phyloP scores from a whole-genome alignment of 1,284 basidiomycete species.

The Ceratobasidium sp. region DNA sequence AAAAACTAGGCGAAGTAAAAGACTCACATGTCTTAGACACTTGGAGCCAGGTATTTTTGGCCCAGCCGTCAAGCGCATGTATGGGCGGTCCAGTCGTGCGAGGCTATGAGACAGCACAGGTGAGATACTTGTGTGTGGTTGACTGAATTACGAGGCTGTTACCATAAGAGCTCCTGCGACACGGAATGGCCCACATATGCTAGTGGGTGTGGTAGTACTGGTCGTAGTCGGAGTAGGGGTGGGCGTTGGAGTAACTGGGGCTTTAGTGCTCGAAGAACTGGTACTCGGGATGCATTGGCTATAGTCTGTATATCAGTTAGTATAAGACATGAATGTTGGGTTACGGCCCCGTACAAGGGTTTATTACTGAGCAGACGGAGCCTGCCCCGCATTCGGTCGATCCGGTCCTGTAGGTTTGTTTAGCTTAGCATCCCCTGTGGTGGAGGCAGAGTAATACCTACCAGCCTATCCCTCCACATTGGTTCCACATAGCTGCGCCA shows the following conservation, averaged over 20 bases:
- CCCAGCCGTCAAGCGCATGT: no score
- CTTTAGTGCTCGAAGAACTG: no score
- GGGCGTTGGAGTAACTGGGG: neutral
- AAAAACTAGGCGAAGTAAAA: neutral
- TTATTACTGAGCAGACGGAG: neutral
- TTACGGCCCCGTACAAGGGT: neutral
- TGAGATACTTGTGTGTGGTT: no score
- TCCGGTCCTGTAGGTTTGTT: slow-evolving; percentile 1
- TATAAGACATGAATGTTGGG: neutral
- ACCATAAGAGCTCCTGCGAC: no score
- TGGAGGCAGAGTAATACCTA: neutral
- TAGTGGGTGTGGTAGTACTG: neutral
- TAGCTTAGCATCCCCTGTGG: neutral
- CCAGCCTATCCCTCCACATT: slow-evolving; percentile 32
- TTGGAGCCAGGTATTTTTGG: no score
- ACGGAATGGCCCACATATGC: no score
- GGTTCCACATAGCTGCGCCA: neutral
- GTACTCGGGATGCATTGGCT: slow-evolving; percentile 19
- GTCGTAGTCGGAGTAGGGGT: neutral
- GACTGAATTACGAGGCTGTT: no score
- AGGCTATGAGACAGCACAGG: no score
- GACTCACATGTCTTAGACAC: neutral
- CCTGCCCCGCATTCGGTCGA: neutral
- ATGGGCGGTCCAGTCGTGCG: no score
- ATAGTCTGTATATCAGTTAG: slow-evolving; percentile 9